phyloP scores from a whole-genome alignment of 257 asterid species.

The Solanum corneliomulleri region DNA sequence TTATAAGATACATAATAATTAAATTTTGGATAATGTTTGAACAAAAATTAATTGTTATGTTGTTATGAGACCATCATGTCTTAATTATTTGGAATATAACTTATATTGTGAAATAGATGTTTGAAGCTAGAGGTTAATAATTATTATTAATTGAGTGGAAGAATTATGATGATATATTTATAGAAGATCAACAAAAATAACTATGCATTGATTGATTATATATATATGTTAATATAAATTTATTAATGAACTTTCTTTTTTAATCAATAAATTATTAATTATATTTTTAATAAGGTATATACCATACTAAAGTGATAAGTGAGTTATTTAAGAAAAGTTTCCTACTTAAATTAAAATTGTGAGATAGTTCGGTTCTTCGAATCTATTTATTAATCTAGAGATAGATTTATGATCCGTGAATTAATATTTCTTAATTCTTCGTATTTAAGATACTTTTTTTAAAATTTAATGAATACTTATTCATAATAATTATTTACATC shows the following conservation, averaged over 20 bases:
- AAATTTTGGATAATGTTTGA: background rate
- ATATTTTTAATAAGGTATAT: background rate
- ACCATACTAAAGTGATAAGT: background rate
- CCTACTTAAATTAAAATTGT: too few species aligned
- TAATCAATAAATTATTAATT: too few species aligned
- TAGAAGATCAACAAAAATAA: background rate
- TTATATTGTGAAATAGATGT: background rate
- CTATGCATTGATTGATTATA: too few species aligned
- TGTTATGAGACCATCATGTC: background rate
- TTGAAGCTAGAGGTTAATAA: background rate
- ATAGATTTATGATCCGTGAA: background rate
- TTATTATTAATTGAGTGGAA: background rate
- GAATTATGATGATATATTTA: background rate
- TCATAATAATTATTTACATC: background rate
- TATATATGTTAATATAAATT: too few species aligned
- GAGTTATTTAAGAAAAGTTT: background rate
- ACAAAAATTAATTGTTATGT: background rate
- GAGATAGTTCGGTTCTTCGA: accelerated
- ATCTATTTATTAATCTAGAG: too few species aligned
- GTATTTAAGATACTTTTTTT: too few species aligned
- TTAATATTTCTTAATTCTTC: too few species aligned
- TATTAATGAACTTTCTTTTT: background rate
- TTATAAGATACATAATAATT: background rate
- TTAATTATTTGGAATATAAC: background rate
- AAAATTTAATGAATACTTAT: too few species aligned